These are phyloP conservation scores for Syzygium aromaticum DNA, from an alignment of 345 rosid genomes.

Conservation along the genomic window DNA sequence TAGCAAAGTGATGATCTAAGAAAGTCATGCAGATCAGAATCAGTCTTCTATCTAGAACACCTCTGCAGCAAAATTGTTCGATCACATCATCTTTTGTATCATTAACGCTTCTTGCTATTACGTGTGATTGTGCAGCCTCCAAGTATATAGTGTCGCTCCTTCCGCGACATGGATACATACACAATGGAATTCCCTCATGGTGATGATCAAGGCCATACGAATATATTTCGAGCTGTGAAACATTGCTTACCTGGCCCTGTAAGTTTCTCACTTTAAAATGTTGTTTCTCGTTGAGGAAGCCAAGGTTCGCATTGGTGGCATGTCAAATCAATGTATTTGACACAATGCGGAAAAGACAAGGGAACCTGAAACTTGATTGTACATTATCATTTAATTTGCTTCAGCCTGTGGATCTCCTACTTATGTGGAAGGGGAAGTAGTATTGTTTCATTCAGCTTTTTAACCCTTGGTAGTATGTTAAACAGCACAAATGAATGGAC, in stretches of 20 bases:
- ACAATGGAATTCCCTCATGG: slow-evolving; percentile 83
- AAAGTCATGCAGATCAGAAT: neutral
- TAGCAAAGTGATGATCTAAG: neutral
- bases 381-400: neutral
- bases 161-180: slow-evolving; percentile 72
- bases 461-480: neutral
- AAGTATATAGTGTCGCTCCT: slow-evolving; percentile 77
- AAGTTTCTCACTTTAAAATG: slow-evolving; percentile 20
- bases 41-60: neutral
- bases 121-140: slow-evolving; percentile 55
- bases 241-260: slow-evolving; percentile 97
- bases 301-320: neutral
- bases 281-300: neutral
- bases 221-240: slow-evolving; percentile 82
- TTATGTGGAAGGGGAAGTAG: neutral
- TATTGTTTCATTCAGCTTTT: neutral
- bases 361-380: neutral
- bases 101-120: slow-evolving; percentile 2
- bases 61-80: neutral
- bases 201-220: slow-evolving; percentile 79
- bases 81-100: neutral
- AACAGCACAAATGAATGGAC: neutral
- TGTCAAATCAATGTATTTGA: neutral
- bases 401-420: neutral
- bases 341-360: neutral